Conservation (phyloP, 2,329 filamentous ascomycete genomes). For the Neurospora sp. region DNA sequence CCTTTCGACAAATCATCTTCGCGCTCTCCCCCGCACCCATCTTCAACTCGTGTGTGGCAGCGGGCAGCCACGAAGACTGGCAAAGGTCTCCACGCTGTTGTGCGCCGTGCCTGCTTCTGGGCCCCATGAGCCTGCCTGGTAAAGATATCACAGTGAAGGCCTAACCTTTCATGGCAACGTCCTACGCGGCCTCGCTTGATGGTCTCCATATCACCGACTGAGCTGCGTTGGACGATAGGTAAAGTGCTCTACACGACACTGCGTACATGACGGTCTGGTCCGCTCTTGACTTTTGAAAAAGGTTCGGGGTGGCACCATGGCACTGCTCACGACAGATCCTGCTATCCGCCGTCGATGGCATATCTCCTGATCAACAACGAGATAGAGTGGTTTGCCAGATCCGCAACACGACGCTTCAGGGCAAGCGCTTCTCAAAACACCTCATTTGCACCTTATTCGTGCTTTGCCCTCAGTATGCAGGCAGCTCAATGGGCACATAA, state of each 20-base stretch:
- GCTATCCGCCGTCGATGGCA: neutral
- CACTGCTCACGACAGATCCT: neutral
- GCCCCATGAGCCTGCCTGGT: neutral
- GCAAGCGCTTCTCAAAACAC: neutral
- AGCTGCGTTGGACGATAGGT: neutral
- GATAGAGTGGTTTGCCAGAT: neutral
- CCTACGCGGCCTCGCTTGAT: neutral
- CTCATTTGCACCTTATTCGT: neutral
- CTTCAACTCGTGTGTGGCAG: slow-evolving; percentile 7
- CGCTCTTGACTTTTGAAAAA: neutral
- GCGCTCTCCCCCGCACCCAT: slow-evolving; percentile 7
- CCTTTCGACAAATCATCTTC: slow-evolving; percentile 12
- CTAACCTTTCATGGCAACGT: neutral
- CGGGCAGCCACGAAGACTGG: neutral
- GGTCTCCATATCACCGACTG: neutral
- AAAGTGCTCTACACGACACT: neutral
- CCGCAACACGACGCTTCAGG: neutral
- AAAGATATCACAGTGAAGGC: neutral
- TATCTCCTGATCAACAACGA: neutral
- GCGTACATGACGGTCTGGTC: neutral
- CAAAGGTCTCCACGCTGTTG: neutral
- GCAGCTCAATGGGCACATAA: neutral
- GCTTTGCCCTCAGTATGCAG: neutral
- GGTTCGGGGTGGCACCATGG: neutral
- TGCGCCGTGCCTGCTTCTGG: neutral